phyloP scores from a whole-genome alignment of 805 yeast genomes.

The Teunomyces lycoperdinae region DNA sequence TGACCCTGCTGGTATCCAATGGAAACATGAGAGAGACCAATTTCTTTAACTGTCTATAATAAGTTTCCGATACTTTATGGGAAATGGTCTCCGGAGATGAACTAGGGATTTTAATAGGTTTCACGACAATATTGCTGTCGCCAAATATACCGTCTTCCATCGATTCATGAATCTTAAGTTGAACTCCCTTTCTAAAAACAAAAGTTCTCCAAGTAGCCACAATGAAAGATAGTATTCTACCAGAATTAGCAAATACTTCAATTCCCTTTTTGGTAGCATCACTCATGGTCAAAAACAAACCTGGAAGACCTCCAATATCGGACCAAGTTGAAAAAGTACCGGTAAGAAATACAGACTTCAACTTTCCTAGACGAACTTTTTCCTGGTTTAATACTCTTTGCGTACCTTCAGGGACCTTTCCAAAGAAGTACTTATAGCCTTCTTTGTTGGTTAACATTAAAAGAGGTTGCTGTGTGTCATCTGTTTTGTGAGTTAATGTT shows the following conservation, averaged over 20 bases:
- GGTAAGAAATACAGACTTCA: slow-evolving; percentile 68
- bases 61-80: not conserved
- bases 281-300: slow-evolving; percentile 74
- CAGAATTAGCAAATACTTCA: slow-evolving; percentile 47
- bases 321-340: slow-evolving; percentile 72
- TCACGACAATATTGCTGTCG: slow-evolving; percentile 38
- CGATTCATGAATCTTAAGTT: slow-evolving; percentile 37
- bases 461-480: slow-evolving; percentile 57
- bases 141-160: slow-evolving; percentile 28
- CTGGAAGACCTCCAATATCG: slow-evolving; percentile 90
- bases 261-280: slow-evolving; percentile 68
- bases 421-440: slow-evolving; percentile 65
- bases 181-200: slow-evolving; percentile 74
- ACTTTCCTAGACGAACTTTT: slow-evolving; percentile 53
- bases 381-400: slow-evolving; percentile 72
- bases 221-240: slow-evolving; percentile 41
- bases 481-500: slow-evolving; percentile 39
- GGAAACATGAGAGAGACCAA: slow-evolving; percentile 60
- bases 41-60: slow-evolving; percentile 23
- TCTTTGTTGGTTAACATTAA: slow-evolving; percentile 47
- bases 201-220: slow-evolving; percentile 84
- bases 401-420: slow-evolving; percentile 80
- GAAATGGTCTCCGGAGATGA: not conserved
- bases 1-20: slow-evolving; percentile 38
- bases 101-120: slow-evolving; percentile 30